Evolutionary conservation across 768 basidiomycete genomes (phyloP), one percentile per base, ranked within the genome.

Genomic region (Cystobasidium tubakii): DNA sequence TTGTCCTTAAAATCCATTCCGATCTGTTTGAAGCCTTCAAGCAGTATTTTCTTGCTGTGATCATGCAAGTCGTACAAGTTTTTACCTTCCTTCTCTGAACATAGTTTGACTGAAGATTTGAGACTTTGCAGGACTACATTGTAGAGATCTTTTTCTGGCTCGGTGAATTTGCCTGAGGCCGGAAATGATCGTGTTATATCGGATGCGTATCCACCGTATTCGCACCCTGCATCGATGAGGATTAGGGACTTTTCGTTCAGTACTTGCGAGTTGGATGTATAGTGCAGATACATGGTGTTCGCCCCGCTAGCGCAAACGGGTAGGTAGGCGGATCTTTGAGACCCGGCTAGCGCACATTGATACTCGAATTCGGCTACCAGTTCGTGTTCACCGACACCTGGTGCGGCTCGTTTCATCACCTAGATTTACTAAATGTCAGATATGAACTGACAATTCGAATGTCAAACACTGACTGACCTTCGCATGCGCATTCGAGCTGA

Each of bases 241-340:
- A 80, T 76, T 17, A 75, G 83, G 77, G 98, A 93, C 23, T 84
- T 86, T 0, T 86, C 82, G 46, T 84, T 83, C 10, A 94, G 81
- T 23, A 89, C 77, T 73, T 90, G 90, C 80, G 95, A 88, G 81
- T 98, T 98, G 21, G 88, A 85, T 0, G 92, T 95, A 80, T 98
- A 98, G 78, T 99, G 96, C 75, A 99, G 92, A 50, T 90, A 88
- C 0, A 96, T 84, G 9, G 91, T 88, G 79, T 97, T 96, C 1
- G 89, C 85, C 33, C 96, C 96, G 0, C 92, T 93, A 4, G 92
- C 95, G 39, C 97, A 91, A 4, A 99, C 96, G 15, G 96, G 96
- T 0, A 99, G 94, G 80, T 99, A 99, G n/a, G 96, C 94, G 33
- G 55, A 0, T 36, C 67, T 34, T n/a, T 17, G 31, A 44, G 91